Percentiles rank a stretch among this genome's conserved stretches.
Conservation (phyloP, 257 asterid species). For the Capsicum rhomboideum region DNA sequence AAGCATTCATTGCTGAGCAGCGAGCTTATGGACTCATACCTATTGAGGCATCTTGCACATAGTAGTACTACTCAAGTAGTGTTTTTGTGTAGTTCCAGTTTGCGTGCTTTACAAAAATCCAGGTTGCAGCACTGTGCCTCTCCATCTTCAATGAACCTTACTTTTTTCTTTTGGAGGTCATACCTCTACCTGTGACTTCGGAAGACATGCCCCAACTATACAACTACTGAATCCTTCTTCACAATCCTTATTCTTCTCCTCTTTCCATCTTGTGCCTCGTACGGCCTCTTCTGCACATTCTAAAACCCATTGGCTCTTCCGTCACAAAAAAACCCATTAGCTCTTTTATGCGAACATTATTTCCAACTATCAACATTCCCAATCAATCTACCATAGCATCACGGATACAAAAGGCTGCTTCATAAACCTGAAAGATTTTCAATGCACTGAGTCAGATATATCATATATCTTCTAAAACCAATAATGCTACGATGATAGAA, state of each 20-base stretch:
- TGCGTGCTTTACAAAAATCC: too few relatives aligned
- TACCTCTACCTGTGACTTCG: background rate
- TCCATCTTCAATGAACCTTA: background rate
- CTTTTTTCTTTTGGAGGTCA: background rate
- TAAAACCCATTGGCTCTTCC: background rate
- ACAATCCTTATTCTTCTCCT: background rate
- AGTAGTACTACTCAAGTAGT: background rate
- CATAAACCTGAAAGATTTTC: background rate
- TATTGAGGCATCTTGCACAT: background rate
- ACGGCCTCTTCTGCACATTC: background rate
- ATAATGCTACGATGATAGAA: background rate
- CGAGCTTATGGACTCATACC: background rate
- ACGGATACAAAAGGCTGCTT: background rate
- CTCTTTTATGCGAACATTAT: background rate
- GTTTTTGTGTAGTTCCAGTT: background rate
- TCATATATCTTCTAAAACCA: background rate
- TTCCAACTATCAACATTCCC: background rate
- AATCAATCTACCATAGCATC: background rate
- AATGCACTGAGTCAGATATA: background rate
- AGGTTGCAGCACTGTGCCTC: background rate
- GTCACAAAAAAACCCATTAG: background rate
- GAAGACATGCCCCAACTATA: background rate
- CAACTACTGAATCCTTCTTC: background rate
- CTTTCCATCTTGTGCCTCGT: background rate
- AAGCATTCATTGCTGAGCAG: background rate